These are phyloP conservation scores for Fusarium luffae DNA, from an alignment of 2,329 filamentous ascomycete genomes.

Conservation along the genomic window DNA sequence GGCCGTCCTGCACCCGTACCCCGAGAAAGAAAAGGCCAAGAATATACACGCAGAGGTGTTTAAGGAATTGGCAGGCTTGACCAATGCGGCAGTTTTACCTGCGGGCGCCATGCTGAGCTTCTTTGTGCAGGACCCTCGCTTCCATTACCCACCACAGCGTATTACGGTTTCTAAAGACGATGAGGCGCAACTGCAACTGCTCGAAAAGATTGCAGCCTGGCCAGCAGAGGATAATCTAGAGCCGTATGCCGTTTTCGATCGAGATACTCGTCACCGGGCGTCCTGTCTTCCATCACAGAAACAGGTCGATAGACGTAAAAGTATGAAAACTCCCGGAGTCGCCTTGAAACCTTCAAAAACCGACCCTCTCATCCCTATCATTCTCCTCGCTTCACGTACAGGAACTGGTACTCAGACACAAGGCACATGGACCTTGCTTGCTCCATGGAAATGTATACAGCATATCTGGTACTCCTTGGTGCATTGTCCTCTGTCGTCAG, in stretches of 20 bases:
- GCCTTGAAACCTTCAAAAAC: constrained; percentile 65
- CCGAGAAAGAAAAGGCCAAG: constrained; percentile 45
- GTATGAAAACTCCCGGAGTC: constrained; percentile 69
- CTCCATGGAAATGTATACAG: constrained; percentile 90
- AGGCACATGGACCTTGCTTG: constrained; percentile 82
- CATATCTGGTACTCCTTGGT: constrained; percentile 89
- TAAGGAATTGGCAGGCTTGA: constrained; percentile 65
- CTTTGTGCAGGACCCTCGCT: constrained; percentile 79
- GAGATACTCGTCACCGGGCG: constrained; percentile 72
- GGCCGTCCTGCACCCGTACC: constrained; percentile 70
- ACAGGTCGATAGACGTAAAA: constrained; percentile 80
- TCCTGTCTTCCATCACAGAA: constrained; percentile 79
- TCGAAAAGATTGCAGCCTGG: constrained; percentile 74
- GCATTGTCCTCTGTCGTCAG: constrained; percentile 81
- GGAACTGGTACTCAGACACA: constrained; percentile 62
- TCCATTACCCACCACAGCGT: constrained; percentile 77
- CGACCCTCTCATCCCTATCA: constrained; percentile 82
- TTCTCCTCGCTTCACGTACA: constrained; percentile 72
- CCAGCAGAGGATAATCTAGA: constrained; percentile 66
- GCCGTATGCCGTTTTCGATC: constrained; percentile 72
- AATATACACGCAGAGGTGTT: constrained; percentile 61
- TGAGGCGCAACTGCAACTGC: constrained; percentile 56
- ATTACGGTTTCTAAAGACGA: constrained; percentile 56
- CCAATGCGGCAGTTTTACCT: constrained; percentile 77
- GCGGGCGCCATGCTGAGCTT: constrained; percentile 77